A percentile compares a stretch with the other conserved stretches of the same genome.
Evolutionary conservation across 179 eudicot genomes (phyloP).

Genomic region (Silene noctiflora): DNA sequence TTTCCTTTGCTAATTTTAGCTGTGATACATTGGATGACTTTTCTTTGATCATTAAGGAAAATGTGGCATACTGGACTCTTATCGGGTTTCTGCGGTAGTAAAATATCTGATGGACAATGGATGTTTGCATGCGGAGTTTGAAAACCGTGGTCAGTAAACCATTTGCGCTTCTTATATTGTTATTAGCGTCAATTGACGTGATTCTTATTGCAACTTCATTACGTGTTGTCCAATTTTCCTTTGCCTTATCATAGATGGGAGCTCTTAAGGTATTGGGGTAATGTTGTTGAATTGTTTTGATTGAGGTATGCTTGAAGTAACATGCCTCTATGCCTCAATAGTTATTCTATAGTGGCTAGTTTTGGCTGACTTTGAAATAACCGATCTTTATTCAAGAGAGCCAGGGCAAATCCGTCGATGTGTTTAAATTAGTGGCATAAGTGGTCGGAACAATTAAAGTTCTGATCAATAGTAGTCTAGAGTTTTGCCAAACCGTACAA

Average conservation of each 20-base stretch:
- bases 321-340: not conserved
- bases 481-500: not conserved
- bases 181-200: too few species aligned
- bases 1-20: not conserved
- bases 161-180: not conserved
- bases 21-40: not conserved
- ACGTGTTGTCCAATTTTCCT: too few species aligned
- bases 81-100: not conserved
- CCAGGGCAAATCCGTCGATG: not conserved
- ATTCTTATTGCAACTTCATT: too few species aligned
- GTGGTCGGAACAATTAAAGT: not conserved
- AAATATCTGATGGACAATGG: not conserved
- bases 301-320: not conserved
- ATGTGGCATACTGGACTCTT: not conserved
- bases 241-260: too few species aligned
- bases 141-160: not conserved
- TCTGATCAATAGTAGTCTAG: not conserved
- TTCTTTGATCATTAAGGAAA: not conserved
- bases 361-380: not conserved
- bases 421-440: not conserved
- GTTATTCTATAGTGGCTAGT: not conserved
- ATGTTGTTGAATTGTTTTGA: not conserved
- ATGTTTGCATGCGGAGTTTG: not conserved
- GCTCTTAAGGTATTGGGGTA: not conserved
- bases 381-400: not conserved